A percentile compares a stretch with the other conserved stretches of the same genome.
Evolutionary conservation across 257 asterid species (phyloP).

Genomic region (Solanum tarijense): DNA sequence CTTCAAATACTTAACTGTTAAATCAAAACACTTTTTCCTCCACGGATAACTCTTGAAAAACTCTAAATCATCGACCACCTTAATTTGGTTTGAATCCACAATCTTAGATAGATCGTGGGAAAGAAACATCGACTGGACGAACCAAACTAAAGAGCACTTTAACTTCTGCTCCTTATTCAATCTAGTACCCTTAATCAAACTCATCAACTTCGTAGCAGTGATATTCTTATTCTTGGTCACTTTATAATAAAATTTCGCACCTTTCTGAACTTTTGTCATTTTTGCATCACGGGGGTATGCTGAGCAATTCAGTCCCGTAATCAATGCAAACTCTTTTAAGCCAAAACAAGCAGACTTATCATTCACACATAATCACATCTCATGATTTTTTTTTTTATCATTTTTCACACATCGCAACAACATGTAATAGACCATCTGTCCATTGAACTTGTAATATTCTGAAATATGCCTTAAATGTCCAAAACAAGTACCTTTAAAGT

Average conservation of each 20-base stretch:
- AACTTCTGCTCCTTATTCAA: not conserved
- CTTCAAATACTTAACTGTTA: not conserved
- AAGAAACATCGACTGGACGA: not conserved
- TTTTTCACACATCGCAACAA: not conserved
- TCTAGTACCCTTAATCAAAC: not conserved
- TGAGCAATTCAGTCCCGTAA: not conserved
- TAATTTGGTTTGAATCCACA: not conserved
- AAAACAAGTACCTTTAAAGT: not conserved
- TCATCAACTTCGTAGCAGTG: not conserved
- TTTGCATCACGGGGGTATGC: not conserved
- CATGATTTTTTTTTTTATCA: no score
- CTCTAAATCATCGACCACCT: not conserved
- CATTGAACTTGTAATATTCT: not conserved
- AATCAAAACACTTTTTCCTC: no score
- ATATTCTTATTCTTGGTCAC: not conserved
- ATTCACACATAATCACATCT: not conserved
- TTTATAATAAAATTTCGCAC: not conserved
- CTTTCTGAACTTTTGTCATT: no score
- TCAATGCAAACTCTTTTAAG: not conserved
- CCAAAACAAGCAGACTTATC: not conserved
- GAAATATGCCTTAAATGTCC: not conserved
- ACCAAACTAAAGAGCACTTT: no score
- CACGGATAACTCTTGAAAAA: not conserved
- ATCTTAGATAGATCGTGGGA: not conserved
- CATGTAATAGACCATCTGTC: no score